Evolutionary conservation across 495 filamentous ascomycete species (phyloP), one percentile per base, ranked within the genome.

Genomic region (Aspergillus heteromorphus): DNA sequence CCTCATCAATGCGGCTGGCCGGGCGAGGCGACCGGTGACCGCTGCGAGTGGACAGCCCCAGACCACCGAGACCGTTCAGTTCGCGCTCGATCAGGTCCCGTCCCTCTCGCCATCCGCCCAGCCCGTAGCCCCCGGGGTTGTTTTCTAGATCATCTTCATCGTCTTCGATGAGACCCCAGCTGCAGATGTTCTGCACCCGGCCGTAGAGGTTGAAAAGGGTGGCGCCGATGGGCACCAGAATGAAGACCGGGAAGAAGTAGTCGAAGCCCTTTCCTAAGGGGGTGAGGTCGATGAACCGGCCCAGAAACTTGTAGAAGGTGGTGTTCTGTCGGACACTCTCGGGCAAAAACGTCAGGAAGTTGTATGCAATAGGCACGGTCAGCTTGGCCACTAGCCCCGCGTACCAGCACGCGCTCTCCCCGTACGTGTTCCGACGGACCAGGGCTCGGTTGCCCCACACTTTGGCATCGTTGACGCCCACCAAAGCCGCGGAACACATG

Each of bases 381-480:
- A 98, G 79, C 48, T 88, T 85, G 8, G 93, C 92, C 23, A 96
- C 87, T 58, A 96, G 88, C 25, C 86, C 83, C 9, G 90, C 86
- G 69, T 96, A 98, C 89, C 93, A 98, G 55, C 91, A 92, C 4
- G 93, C 93, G 48, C 85, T 89, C 66, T 96, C 92, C 30, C 83
- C 84, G 49, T 92, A 92, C 0, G 93, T 98, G 58, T 91, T 92
- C 53, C 93, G 84, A 43, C 81, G 85, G 38, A 97, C 92, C 14
- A 98, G 76, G 1, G 92, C 92, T 20, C 93, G 83, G 45, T 92
- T 92, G 49, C 93, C 86, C 93, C 93, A 98, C 25, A 96, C 88
- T 62, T 92, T 92, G 61, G 92, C 89, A 59, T 92, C 88, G 38
- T 83, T 86, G 57, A 98, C 82, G 31, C 89, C 90, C 51, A 84